Percentiles rank a stretch among this genome's conserved stretches.
Conservation (phyloP, 1,284 basidiomycete genomes). For the Sparassis latifolia region DNA sequence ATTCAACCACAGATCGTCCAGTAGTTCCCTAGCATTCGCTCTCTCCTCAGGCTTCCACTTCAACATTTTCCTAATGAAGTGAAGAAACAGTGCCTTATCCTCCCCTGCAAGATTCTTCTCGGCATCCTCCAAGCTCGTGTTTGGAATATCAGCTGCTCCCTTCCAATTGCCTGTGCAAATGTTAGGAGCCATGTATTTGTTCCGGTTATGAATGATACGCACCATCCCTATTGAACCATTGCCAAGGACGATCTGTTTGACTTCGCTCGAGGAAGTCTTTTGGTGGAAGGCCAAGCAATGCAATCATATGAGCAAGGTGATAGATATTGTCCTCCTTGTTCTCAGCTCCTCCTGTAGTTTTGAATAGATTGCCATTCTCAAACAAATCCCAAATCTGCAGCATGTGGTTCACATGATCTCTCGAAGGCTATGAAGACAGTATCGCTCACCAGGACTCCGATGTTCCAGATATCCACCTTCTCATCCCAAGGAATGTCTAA, state of each 20-base stretch:
- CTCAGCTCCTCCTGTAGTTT: constrained; percentile 10
- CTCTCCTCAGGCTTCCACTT: constrained; percentile 10
- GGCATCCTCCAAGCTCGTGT: constrained; percentile 8
- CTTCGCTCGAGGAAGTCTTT: constrained; percentile 11
- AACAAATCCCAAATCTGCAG: constrained; percentile 18
- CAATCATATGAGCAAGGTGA: constrained; percentile 20
- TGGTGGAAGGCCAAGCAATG: constrained; percentile 19
- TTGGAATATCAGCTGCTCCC: constrained; percentile 3
- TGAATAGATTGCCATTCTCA: constrained; percentile 15
- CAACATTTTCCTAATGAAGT: constrained; percentile 6
- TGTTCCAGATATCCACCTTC: constrained; percentile 32
- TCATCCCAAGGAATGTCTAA: constrained; percentile 26
- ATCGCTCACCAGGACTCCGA: constrained; percentile 27
- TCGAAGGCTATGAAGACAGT: constrained; percentile 2
- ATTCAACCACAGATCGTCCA: constrained; percentile 10
- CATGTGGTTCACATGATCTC: constrained; percentile 7
- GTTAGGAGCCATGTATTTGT: constrained; percentile 2
- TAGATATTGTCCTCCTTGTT: constrained; percentile 7
- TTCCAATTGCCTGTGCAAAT: constrained; percentile 8
- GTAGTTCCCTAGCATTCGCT: constrained; percentile 7
- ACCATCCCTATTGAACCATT: constrained; percentile 13
- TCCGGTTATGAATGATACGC: neutral
- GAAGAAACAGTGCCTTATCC: constrained; percentile 8
- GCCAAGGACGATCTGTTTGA: constrained; percentile 5
- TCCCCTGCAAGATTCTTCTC: constrained; percentile 7